Evolutionary conservation across 257 asterid genomes (phyloP).

Genomic region (Solanum clarkiae): DNA sequence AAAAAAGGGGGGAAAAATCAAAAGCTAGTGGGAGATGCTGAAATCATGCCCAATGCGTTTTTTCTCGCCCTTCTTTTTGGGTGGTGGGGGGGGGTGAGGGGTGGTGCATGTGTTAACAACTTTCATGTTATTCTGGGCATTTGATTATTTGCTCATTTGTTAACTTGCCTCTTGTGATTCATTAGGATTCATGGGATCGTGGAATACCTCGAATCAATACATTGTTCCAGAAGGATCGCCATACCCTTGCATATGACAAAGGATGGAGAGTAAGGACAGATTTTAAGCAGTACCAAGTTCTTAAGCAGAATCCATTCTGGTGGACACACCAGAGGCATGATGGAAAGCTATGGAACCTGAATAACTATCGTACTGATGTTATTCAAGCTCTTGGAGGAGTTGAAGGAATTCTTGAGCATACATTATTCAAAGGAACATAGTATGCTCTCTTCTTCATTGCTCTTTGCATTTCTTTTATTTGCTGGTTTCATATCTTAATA

Average conservation of each 20-base stretch:
- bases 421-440: conserved; percentile 96
- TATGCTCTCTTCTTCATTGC: conserved; percentile 26
- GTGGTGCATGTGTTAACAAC: neutral
- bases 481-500: neutral
- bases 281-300: conserved; percentile 96
- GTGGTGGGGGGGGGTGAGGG: no score
- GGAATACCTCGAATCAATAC: conserved; percentile 99
- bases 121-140: neutral
- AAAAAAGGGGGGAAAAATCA: neutral
- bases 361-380: conserved; percentile 95
- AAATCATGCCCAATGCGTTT: neutral
- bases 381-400: conserved; percentile 99
- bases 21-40: neutral
- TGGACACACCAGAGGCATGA: conserved; percentile 99
- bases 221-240: conserved; percentile 95
- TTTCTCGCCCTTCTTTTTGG: accelerated
- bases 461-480: neutral
- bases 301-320: conserved; percentile 99
- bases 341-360: conserved; percentile 97
- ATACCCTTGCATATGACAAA: conserved; percentile 98
- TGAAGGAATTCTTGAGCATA: conserved; percentile 98
- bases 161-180: neutral
- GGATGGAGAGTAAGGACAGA: conserved; percentile 99
- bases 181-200: conserved; percentile 98
- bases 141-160: neutral